Evolutionary conservation across 2,329 filamentous ascomycete species (phyloP).

Genomic region (Chrysoporthe deuterocubensis): DNA sequence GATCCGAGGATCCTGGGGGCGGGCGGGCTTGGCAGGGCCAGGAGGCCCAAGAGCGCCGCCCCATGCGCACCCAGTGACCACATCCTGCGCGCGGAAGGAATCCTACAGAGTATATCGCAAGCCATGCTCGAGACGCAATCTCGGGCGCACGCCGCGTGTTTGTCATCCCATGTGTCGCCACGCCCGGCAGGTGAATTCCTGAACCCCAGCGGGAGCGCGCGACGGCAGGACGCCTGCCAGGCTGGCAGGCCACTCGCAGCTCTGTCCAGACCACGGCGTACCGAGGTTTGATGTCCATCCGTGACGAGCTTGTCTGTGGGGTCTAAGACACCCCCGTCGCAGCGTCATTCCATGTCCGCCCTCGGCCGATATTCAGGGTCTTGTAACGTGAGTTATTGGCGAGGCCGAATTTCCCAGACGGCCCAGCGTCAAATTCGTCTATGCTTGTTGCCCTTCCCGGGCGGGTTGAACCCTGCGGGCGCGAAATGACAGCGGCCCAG

Average conservation of each 20-base stretch:
- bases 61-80: conserved; percentile 7
- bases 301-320: neutral
- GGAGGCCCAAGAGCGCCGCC: neutral
- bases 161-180: too few relatives aligned
- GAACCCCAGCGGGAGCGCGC: too few relatives aligned
- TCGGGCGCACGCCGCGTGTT: neutral
- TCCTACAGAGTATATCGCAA: neutral
- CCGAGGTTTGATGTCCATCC: conserved; percentile 2
- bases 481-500: conserved; percentile 3
- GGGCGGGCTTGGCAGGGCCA: neutral
- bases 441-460: conserved; percentile 2
- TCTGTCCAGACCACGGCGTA: neutral
- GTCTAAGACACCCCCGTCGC: conserved; percentile 11
- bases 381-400: neutral
- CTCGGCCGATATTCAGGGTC: conserved; percentile 11
- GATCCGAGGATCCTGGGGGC: conserved; percentile 1
- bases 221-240: too few relatives aligned
- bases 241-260: neutral
- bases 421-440: neutral
- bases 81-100: conserved; percentile 7
- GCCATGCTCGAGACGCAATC: neutral
- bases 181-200: too few relatives aligned
- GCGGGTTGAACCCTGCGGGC: conserved; percentile 10
- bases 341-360: conserved; percentile 10
- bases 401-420: neutral